These are phyloP conservation scores for Aphanomyces astaci DNA, from an alignment of 352 stramenopile genomes.

Conservation along the genomic window DNA sequence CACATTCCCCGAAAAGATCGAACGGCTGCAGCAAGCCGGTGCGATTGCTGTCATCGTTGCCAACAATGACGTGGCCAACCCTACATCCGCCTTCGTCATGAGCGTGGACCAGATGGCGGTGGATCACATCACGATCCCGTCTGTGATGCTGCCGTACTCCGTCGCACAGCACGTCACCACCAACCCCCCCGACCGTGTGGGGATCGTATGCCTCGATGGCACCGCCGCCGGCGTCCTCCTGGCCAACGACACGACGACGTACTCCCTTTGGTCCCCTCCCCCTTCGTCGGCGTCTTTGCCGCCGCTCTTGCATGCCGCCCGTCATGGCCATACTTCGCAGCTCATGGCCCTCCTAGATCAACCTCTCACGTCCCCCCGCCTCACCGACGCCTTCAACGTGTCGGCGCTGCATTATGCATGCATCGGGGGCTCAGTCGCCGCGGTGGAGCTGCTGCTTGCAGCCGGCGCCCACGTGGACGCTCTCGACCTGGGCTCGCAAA, in stretches of 20 bases:
- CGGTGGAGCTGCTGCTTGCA: conserved; percentile 40
- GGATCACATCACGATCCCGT: conserved; percentile 56
- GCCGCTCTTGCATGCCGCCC: background rate
- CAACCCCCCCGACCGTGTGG: conserved; percentile 25
- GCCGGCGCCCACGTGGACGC: conserved; percentile 31
- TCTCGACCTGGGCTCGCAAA: conserved; percentile 40
- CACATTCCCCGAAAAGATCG: conserved; percentile 61
- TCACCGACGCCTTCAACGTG: conserved; percentile 29
- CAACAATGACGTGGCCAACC: conserved; percentile 47
- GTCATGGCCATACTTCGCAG: background rate
- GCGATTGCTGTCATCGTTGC: conserved; percentile 55
- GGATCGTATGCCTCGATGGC: conserved; percentile 47
- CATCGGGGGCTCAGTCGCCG: conserved; percentile 34
- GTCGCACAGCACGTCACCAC: conserved; percentile 34
- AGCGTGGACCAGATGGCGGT: conserved; percentile 56
- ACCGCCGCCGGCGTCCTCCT: conserved; percentile 32
- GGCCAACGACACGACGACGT: background rate
- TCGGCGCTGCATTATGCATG: conserved; percentile 50
- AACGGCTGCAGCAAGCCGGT: conserved; percentile 46
- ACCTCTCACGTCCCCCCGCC: background rate
- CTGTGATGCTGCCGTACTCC: conserved; percentile 53
- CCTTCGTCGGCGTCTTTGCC: background rate
- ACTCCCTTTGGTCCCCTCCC: conserved; percentile 10
- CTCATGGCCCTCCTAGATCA: background rate
- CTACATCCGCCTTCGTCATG: conserved; percentile 59